phyloP scores from a whole-genome alignment of 495 filamentous ascomycete genomes.

The Corynascus novoguineensis region DNA sequence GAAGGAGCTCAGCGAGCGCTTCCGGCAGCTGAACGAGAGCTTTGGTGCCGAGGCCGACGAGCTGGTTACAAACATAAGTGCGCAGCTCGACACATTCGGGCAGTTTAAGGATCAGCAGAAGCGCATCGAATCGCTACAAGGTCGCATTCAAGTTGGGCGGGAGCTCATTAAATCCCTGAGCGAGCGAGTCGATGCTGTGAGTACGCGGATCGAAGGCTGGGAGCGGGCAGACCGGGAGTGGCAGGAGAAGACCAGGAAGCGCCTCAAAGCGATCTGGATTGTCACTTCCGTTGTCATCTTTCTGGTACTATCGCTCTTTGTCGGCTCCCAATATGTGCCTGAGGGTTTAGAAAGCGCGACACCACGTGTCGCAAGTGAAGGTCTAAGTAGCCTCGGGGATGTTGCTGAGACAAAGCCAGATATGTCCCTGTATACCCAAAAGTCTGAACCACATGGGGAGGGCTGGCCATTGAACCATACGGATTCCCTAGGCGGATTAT shows the following conservation, averaged over 20 bases:
- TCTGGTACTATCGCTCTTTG: slow-evolving; percentile 40
- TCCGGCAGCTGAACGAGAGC: slow-evolving; percentile 52
- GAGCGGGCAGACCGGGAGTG: slow-evolving; percentile 66
- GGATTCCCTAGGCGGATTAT: background rate
- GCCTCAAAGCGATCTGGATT: slow-evolving; percentile 58
- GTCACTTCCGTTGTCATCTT: slow-evolving; percentile 43
- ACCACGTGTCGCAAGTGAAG: slow-evolving; percentile 15
- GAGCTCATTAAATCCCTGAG: slow-evolving; percentile 59
- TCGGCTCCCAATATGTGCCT: slow-evolving; percentile 36
- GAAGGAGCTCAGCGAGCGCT: slow-evolving; percentile 61
- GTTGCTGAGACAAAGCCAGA: background rate
- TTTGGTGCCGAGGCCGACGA: slow-evolving; percentile 59
- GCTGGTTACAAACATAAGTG: slow-evolving; percentile 56
- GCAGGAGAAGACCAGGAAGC: slow-evolving; percentile 60
- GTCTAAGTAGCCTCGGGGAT: slow-evolving; percentile 10
- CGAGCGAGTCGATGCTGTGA: slow-evolving; percentile 59
- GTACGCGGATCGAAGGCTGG: slow-evolving; percentile 61
- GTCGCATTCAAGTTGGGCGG: slow-evolving; percentile 58
- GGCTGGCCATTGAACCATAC: slow-evolving; percentile 1
- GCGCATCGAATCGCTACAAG: slow-evolving; percentile 59
- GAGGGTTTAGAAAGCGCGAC: slow-evolving; percentile 16
- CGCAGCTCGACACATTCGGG: slow-evolving; percentile 60
- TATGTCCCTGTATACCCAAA: background rate
- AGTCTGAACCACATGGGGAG: background rate
- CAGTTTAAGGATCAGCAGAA: slow-evolving; percentile 66